A percentile compares a stretch with the other conserved stretches of the same genome.
Evolutionary conservation across 352 stramenopile genomes (phyloP).

Genomic region (Phytophthora constricta): DNA sequence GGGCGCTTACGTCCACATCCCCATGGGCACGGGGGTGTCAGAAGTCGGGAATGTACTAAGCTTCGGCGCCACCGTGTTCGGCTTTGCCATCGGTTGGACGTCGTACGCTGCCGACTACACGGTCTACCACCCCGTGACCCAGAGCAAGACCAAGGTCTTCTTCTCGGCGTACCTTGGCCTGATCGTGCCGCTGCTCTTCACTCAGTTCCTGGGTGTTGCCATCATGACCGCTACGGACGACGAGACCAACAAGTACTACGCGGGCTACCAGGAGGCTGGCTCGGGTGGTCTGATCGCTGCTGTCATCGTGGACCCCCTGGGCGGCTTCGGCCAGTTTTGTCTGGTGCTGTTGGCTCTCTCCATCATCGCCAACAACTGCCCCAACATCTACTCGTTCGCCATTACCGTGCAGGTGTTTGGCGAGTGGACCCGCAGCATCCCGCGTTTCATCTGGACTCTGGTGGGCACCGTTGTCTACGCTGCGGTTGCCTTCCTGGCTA

Average conservation of each 20-base stretch:
- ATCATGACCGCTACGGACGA: constrained; percentile 51
- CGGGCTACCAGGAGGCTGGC: constrained; percentile 43
- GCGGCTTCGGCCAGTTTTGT: constrained; percentile 51
- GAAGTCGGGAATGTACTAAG: constrained; percentile 45
- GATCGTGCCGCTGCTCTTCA: constrained; percentile 55
- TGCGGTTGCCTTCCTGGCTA: constrained; percentile 48
- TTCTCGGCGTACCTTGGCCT: constrained; percentile 44
- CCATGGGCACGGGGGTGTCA: constrained; percentile 43
- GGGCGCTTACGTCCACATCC: constrained; percentile 52
- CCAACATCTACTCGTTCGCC: constrained; percentile 62
- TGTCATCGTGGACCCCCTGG: constrained; percentile 44
- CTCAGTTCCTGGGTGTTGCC: constrained; percentile 42
- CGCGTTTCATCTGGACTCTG: constrained; percentile 49
- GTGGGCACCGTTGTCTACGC: constrained; percentile 46
- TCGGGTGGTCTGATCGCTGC: constrained; percentile 44
- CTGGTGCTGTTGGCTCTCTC: constrained; percentile 52
- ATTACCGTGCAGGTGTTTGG: constrained; percentile 54
- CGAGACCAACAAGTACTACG: constrained; percentile 34
- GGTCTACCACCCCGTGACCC: constrained; percentile 48
- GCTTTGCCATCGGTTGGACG: constrained; percentile 48
- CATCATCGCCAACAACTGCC: constrained; percentile 62
- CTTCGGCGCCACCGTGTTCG: constrained; percentile 45
- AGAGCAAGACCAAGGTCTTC: constrained; percentile 58
- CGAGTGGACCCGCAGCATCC: constrained; percentile 39
- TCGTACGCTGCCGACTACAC: constrained; percentile 56